These are phyloP conservation scores for Coemansia nantahalensis DNA, from an alignment of 192 early-diverging fungal species.

Conservation along the genomic window DNA sequence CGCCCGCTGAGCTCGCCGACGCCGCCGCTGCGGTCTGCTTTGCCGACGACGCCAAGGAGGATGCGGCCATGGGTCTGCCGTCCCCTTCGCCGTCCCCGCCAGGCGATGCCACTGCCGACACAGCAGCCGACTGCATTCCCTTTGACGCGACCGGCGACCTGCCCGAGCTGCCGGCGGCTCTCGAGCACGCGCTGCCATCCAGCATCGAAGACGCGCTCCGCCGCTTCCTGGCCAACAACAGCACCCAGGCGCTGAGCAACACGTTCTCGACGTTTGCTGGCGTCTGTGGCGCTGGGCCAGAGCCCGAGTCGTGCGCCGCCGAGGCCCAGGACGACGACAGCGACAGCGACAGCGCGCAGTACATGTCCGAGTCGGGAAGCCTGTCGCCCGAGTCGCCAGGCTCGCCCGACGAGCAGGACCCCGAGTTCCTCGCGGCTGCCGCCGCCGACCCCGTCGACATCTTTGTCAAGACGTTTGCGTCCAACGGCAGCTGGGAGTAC, in stretches of 20 bases:
- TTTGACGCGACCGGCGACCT: constrained; percentile 9
- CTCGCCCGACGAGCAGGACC: constrained; percentile 25
- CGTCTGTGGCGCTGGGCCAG: constrained; percentile 6
- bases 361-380: constrained; percentile 22
- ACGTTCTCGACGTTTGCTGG: constrained; percentile 45
- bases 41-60: constrained; percentile 11
- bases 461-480: constrained; percentile 27
- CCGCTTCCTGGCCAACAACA: constrained; percentile 42
- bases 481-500: constrained; percentile 40
- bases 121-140: background rate
- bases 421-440: constrained; percentile 24
- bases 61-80: constrained; percentile 13
- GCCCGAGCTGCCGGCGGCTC: constrained; percentile 25
- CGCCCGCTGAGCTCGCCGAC: constrained; percentile 18
- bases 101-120: background rate
- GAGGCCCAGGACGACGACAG: constrained; percentile 17
- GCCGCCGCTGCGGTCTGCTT: constrained; percentile 7
- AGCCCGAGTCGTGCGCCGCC: background rate
- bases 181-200: constrained; percentile 46
- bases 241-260: constrained; percentile 36
- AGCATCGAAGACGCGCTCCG: constrained; percentile 47
- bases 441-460: constrained; percentile 32
- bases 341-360: constrained; percentile 25
- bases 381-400: constrained; percentile 28
- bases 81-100: constrained; percentile 25